Evolutionary conservation across 805 yeast species (phyloP).

Genomic region (Myxozyma melibiosi): DNA sequence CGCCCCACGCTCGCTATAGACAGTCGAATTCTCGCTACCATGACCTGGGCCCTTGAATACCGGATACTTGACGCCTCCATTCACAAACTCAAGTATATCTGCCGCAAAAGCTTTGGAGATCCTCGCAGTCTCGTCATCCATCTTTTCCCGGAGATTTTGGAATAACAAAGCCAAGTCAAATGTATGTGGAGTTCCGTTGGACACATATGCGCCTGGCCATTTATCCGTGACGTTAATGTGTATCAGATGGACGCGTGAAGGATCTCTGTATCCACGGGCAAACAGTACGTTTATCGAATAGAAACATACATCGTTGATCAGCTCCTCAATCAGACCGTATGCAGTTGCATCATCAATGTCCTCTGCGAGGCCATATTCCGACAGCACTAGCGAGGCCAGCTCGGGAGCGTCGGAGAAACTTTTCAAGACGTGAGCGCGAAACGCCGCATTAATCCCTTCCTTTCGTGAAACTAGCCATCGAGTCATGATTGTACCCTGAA

Average conservation of each 20-base stretch:
- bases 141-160: slow-evolving; percentile 6
- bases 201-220: neutral
- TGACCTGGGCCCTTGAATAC: neutral
- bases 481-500: neutral
- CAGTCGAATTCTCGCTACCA: neutral
- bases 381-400: neutral
- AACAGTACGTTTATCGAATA: neutral
- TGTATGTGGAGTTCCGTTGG: slow-evolving; percentile 9
- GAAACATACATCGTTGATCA: slow-evolving; percentile 8
- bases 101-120: neutral
- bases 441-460: neutral
- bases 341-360: neutral
- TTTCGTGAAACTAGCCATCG: neutral
- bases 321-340: neutral
- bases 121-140: neutral
- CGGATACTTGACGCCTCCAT: neutral
- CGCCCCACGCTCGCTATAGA: neutral
- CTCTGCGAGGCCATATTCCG: neutral
- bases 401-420: neutral
- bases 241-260: neutral
- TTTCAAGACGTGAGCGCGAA: neutral
- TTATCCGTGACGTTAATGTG: slow-evolving; percentile 4
- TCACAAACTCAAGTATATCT: neutral
- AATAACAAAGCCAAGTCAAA: slow-evolving; percentile 12
- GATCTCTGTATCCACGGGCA: slow-evolving; percentile 8